Base-by-base conservation (phyloP, 306 rosid species). In the Dryas drummondii region DNA sequence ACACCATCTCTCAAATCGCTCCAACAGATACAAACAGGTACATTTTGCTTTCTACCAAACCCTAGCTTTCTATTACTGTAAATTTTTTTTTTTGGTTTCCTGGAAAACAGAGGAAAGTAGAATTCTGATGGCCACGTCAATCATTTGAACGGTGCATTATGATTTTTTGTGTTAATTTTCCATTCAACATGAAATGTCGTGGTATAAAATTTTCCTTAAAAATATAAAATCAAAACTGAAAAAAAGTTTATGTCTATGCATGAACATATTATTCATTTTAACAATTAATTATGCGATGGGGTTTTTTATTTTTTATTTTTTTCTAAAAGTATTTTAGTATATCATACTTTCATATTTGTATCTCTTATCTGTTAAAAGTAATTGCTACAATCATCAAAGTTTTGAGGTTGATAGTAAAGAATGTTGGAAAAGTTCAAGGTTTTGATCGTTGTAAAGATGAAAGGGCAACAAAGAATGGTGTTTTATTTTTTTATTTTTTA, bases 61-160 rank as follows among this genome's bases (percentile, higher is more conserved):
- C 61, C 61, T 56, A 19, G 7, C 37, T 56, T 22, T 56, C 32
- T 32, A 13, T 61, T 19, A 9, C 15, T 17, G n/a, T 10, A 22
- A 22, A 22, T 32, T 49, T 47, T 11, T 50, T 8, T 63, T 61
- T 63, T 74, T 50, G 62, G 51, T 63, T 74, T 48, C 71, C 1
- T 50, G 40, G 50, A 74, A 50, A 74, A 62, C 70, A 13, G 27
- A 58, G n/a, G 26, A 58, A 22, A 11, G 6, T 53, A 53, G 19
- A 53, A 15, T 53, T 2, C 15, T 15, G 58, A 53, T 53, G 19
- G 19, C 26, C 26, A 2, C 19, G 58, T 53, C 6, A 53, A 53
- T 53, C 58, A 0, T 52, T 4, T 16, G 8, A 16, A 14, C 26
- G 58, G 19, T 16, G 58, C 9, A 22, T 22, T 22, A 0, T 22